Conservation (phyloP, 2,329 filamentous ascomycete species). For the Talaromyces rugulosus region DNA sequence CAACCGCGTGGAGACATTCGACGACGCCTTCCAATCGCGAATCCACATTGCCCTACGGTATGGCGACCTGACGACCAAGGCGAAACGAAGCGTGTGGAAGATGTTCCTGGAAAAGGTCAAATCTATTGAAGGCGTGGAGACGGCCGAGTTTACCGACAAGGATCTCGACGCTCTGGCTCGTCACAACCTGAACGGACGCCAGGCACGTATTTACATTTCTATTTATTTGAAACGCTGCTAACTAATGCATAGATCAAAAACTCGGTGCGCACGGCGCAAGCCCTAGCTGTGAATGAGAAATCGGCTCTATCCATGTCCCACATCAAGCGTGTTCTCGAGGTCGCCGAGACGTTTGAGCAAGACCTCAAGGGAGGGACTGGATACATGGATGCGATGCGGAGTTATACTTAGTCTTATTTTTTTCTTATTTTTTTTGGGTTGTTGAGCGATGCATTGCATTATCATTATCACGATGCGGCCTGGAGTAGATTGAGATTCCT, state of each 20-base stretch:
- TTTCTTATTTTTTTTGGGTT: not conserved
- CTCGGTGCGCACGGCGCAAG: constrained; percentile 75
- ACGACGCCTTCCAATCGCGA: constrained; percentile 83
- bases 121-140: constrained; percentile 57
- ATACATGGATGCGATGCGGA: constrained; percentile 79
- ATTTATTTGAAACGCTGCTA: not conserved
- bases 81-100: constrained; percentile 75
- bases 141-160: constrained; percentile 47
- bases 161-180: constrained; percentile 65
- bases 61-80: constrained; percentile 66
- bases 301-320: constrained; percentile 71
- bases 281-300: constrained; percentile 71
- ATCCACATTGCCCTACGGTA: constrained; percentile 85
- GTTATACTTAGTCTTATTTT: constrained; percentile 49
- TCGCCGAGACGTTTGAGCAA: constrained; percentile 75
- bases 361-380: constrained; percentile 78
- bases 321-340: constrained; percentile 76
- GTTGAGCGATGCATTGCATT: not conserved
- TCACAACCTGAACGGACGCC: constrained; percentile 65
- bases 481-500: not conserved
- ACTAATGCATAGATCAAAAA: constrained; percentile 69
- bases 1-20: constrained; percentile 80
- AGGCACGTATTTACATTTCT: constrained; percentile 42
- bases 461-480: not conserved
- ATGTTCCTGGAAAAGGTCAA: constrained; percentile 74